Percentiles rank a stretch among this genome's conserved stretches.
These are phyloP conservation scores for Fusarium succisae DNA, from an alignment of 2,329 filamentous ascomycete species.

Conservation along the genomic window DNA sequence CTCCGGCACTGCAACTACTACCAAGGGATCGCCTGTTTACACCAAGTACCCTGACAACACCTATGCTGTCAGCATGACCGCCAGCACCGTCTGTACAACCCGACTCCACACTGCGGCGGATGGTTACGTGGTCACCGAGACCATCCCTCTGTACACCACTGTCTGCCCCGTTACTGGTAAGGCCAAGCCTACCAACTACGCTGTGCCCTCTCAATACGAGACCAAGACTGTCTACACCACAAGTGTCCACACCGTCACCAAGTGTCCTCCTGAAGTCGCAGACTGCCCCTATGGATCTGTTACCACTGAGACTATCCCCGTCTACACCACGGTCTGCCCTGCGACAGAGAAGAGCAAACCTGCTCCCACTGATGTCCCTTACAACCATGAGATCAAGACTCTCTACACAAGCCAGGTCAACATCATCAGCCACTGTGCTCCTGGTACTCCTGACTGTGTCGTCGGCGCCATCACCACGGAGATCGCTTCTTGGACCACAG, in stretches of 20 bases:
- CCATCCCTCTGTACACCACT: constrained; percentile 56
- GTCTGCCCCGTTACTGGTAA: constrained; percentile 51
- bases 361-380: constrained; percentile 19
- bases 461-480: constrained; percentile 47
- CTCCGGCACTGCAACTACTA: background rate
- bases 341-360: constrained; percentile 22
- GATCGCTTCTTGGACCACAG: constrained; percentile 38
- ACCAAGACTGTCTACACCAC: constrained; percentile 61
- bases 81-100: constrained; percentile 53
- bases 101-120: constrained; percentile 55
- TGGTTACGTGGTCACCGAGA: constrained; percentile 51
- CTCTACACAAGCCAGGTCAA: constrained; percentile 63
- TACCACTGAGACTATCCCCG: constrained; percentile 44
- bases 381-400: constrained; percentile 46
- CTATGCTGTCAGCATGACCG: constrained; percentile 25
- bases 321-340: constrained; percentile 28
- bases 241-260: constrained; percentile 63
- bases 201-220: constrained; percentile 24
- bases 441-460: constrained; percentile 61
- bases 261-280: constrained; percentile 60
- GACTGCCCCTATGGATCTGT: constrained; percentile 56
- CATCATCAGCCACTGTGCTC: constrained; percentile 64
- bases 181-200: constrained; percentile 26
- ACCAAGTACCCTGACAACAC: constrained; percentile 18
- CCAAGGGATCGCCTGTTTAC: constrained; percentile 11